phyloP scores from a whole-genome alignment of 2,329 filamentous ascomycete genomes.

The Laburnicola sp. region DNA sequence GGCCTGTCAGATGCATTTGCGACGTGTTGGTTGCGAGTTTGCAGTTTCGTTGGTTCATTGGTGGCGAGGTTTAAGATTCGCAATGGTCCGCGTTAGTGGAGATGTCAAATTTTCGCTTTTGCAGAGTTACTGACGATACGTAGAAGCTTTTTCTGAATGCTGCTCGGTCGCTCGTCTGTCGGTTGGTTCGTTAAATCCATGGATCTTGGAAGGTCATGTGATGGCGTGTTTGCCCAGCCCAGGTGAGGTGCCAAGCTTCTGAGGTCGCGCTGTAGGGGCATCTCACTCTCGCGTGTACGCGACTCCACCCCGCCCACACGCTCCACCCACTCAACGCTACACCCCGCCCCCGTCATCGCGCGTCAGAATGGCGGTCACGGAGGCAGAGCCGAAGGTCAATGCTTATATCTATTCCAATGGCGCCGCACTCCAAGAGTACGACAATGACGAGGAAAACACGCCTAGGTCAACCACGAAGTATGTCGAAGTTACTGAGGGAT shows the following conservation, averaged over 20 bases:
- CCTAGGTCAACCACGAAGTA: slow-evolving; percentile 29
- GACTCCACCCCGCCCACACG: not conserved
- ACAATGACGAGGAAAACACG: slow-evolving; percentile 26
- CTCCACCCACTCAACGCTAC: not conserved
- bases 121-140: too few species aligned
- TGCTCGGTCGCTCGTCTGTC: too few species aligned
- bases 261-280: too few species aligned
- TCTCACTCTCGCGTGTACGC: not conserved
- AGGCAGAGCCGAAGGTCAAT: slow-evolving; percentile 15
- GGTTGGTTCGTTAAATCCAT: too few species aligned
- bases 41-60: too few species aligned
- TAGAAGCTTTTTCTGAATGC: too few species aligned
- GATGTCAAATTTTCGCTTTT: too few species aligned
- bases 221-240: too few species aligned
- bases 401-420: slow-evolving; percentile 26
- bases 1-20: not conserved
- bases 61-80: too few species aligned
- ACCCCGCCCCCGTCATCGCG: not conserved
- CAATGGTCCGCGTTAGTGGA: too few species aligned
- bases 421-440: slow-evolving; percentile 27
- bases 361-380: slow-evolving; percentile 26
- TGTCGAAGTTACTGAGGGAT: slow-evolving; percentile 33
- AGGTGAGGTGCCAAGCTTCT: too few species aligned
- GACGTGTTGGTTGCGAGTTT: not conserved
- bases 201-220: too few species aligned